Conservation (phyloP, 768 basidiomycete genomes). For the Pulveroboletus frians region DNA sequence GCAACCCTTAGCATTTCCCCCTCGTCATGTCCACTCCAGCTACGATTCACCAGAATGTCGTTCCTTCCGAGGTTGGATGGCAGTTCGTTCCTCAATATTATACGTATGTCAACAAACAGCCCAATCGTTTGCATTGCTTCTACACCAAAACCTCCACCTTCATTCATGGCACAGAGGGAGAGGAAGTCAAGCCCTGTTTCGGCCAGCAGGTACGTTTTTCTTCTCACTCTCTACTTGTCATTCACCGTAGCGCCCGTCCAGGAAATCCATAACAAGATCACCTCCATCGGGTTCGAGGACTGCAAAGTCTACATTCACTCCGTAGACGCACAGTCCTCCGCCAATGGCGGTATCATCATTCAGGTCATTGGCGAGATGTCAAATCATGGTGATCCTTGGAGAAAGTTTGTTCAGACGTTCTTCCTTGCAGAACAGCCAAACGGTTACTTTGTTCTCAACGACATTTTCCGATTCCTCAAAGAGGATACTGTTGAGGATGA, state of each 20-base stretch:
- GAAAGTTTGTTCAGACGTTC: conserved; percentile 99
- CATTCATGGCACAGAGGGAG: conserved; percentile 95
- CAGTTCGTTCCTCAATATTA: conserved; percentile 99
- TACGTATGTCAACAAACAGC: conserved; percentile 97
- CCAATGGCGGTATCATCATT: conserved; percentile 94
- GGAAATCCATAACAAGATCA: conserved; percentile 98
- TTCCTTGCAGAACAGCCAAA: conserved; percentile 99
- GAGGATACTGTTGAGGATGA: conserved; percentile 89
- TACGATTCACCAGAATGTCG: conserved; percentile 55
- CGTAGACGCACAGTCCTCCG: conserved; percentile 94
- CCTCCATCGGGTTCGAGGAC: conserved; percentile 87
- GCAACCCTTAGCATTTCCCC: conserved; percentile 24
- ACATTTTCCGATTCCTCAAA: conserved; percentile 99
- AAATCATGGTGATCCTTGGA: conserved; percentile 87
- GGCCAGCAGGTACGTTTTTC: conserved; percentile 77
- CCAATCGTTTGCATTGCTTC: conserved; percentile 95
- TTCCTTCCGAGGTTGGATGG: conserved; percentile 96
- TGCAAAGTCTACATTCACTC: conserved; percentile 99
- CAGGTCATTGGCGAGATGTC: conserved; percentile 99
- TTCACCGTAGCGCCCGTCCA: conserved; percentile 29
- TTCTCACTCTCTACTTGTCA: not conserved
- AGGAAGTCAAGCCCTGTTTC: conserved; percentile 82
- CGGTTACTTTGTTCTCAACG: conserved; percentile 99
- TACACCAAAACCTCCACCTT: conserved; percentile 98
- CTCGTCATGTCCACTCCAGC: conserved; percentile 39